Base-by-base conservation (phyloP, 1,139 yeast genomes). In the Geotrichum klebahnii region DNA sequence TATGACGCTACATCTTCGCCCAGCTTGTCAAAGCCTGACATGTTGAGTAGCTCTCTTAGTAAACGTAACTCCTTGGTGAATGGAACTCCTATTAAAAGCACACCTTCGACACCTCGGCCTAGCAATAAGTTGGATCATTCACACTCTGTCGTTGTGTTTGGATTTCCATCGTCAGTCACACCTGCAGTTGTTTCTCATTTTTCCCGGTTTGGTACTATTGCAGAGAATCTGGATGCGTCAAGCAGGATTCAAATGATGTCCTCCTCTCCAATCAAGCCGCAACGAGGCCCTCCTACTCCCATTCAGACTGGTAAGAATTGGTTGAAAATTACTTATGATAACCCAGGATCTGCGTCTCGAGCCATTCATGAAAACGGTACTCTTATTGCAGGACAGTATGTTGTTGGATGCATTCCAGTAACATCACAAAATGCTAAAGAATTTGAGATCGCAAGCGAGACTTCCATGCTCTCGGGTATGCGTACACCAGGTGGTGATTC, bases 271-370 rank as follows among this genome's bases (percentile, higher is more conserved):
- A 39, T 44, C 31, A 53, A 51, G 16, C 44, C 44, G 33, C 52
- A 26, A 3, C 37, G 40, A 10, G 32, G 47, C 39, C 66, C 54
- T 53, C 50, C 59, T 5, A 46, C 62, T 44, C 95, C 96, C 0
- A 82, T 89, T 14, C 84, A 81, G 64, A 78, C 92, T 10, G 97
- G 97, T 0, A 78, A 79, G 41, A 83, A 88, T 44, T 92, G 97
- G 97, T 81, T 89, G 22, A 86, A 88, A 62, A 67, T 92, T 49
- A 89, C 97, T 0, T 92, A 80, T 66, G 86, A 81, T 53, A 82
- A 82, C 54, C 79, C 86, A 2, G 73, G 82, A 3, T 77, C 90
- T 12, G 96, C 97, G 1, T 68, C 81, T 24, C 81, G 94, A 51
- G 97, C 97, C 0, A 70, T 89, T 39, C 82, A 82, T 57, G 96